A percentile compares a stretch with the other conserved stretches of the same genome.
Evolutionary conservation across 768 basidiomycete species (phyloP).

Genomic region (Mrakia gelida): DNA sequence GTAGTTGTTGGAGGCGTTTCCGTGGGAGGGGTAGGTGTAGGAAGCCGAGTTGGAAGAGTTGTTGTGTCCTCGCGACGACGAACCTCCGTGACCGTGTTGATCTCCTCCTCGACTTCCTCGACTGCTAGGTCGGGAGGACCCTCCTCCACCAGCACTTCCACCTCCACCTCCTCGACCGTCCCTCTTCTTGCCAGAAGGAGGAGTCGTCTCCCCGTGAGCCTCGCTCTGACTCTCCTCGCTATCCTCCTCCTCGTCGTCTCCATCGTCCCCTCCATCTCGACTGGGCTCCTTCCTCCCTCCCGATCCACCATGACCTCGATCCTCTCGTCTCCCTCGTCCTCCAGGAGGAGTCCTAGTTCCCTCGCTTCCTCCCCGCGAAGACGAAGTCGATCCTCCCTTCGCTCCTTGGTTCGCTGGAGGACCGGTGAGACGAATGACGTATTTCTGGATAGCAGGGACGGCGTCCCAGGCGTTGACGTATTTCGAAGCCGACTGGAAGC

Average conservation of each 20-base stretch:
- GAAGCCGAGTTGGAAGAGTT: neutral
- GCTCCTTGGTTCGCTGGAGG: slow-evolving; percentile 1
- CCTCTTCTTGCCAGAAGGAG: slow-evolving; percentile 3
- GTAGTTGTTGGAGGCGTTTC: neutral
- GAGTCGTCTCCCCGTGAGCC: neutral
- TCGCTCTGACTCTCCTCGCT: slow-evolving; percentile 8
- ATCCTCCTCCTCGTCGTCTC: slow-evolving; percentile 48
- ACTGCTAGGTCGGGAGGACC: neutral
- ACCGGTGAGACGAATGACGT: slow-evolving; percentile 51
- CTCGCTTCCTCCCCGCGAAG: neutral
- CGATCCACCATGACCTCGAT: slow-evolving; percentile 30
- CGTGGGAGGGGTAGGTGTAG: neutral
- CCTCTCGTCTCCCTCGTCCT: slow-evolving; percentile 35
- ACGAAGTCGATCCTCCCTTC: neutral
- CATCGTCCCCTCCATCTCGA: slow-evolving; percentile 75
- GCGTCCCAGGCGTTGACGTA: slow-evolving; percentile 83
- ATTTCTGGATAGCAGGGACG: slow-evolving; percentile 71
- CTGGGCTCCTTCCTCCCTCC: slow-evolving; percentile 50
- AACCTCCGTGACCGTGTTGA: neutral
- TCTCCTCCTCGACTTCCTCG: slow-evolving; percentile 10
- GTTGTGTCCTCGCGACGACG: neutral
- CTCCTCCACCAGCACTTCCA: neutral
- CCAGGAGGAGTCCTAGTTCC: neutral
- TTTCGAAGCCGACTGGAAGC: slow-evolving; percentile 44
- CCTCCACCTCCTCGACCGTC: slow-evolving; percentile 18